Conservation (phyloP, 257 asterid species). For the Penstemon davidsonii region DNA sequence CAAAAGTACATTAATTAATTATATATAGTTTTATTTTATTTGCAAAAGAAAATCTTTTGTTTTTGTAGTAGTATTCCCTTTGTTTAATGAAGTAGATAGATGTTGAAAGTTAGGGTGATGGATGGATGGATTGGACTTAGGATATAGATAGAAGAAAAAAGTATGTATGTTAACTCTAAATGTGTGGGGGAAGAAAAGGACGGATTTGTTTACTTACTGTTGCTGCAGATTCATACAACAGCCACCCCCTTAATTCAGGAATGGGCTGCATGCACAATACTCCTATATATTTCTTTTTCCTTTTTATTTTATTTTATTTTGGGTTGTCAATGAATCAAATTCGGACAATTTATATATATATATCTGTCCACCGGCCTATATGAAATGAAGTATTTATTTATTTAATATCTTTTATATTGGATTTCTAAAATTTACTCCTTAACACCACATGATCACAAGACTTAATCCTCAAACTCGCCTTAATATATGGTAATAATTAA, state of each 20-base stretch:
- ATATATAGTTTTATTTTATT: background rate
- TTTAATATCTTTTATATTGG: no score
- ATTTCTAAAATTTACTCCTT: no score
- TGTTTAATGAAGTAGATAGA: background rate
- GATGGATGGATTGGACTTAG: background rate
- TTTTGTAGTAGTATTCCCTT: no score
- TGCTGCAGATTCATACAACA: conserved; percentile 2
- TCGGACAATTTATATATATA: no score
- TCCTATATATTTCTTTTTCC: no score
- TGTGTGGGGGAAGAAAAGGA: conserved; percentile 25
- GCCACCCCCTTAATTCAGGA: conserved; percentile 29
- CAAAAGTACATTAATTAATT: background rate
- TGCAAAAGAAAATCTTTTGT: background rate
- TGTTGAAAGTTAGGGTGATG: background rate
- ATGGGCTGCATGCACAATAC: background rate
- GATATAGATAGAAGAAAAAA: background rate
- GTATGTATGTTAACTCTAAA: conserved; percentile 16
- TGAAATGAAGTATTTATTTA: no score
- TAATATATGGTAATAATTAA: no score
- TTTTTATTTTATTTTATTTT: no score
- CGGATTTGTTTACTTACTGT: conserved; percentile 34
- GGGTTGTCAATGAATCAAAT: no score
- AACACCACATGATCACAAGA: no score
- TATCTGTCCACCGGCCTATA: no score
- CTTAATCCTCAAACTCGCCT: no score